Percentiles rank a stretch among this genome's conserved stretches.
Evolutionary conservation across 352 stramenopile genomes (phyloP).

Genomic region (Thraustotheca clavata): DNA sequence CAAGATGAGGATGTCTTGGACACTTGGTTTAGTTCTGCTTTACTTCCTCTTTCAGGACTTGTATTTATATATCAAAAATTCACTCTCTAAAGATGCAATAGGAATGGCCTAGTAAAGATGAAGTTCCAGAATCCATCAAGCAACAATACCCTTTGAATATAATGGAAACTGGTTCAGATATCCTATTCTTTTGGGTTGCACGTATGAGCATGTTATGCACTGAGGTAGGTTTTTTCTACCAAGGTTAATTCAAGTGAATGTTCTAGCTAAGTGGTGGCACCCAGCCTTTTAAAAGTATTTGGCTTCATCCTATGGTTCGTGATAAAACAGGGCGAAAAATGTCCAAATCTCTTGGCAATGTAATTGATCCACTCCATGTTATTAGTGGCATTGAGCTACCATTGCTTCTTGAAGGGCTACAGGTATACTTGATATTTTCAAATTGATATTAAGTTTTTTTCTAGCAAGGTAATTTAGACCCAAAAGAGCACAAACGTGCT

Average conservation of each 20-base stretch:
- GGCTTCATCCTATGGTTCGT: conserved; percentile 97
- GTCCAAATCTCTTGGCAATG: conserved; percentile 99
- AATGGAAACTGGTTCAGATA: conserved; percentile 99
- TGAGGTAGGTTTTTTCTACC: not conserved
- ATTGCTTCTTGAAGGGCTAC: conserved; percentile 92
- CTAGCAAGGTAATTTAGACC: conserved; percentile 90
- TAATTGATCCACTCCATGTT: conserved; percentile 97
- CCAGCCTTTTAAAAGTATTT: conserved; percentile 95
- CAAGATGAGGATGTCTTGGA: conserved; percentile 99
- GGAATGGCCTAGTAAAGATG: conserved; percentile 57
- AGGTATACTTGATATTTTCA: conserved; percentile 24
- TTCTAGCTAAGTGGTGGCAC: conserved; percentile 93
- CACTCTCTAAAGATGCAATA: conserved; percentile 55
- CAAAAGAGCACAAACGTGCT: conserved; percentile 96
- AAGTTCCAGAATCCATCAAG: conserved; percentile 38
- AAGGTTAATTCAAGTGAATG: conserved; percentile 81
- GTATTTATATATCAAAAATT: not conserved
- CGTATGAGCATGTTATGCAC: conserved; percentile 86
- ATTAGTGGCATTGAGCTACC: conserved; percentile 95
- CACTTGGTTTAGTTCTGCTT: conserved; percentile 97
- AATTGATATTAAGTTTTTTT: not conserved
- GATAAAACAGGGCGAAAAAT: conserved; percentile 99
- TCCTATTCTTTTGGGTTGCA: conserved; percentile 99
- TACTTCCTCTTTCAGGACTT: conserved; percentile 91
- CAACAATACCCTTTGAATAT: conserved; percentile 95